A percentile compares a stretch with the other conserved stretches of the same genome.
These are phyloP conservation scores for Monosporascus sp. DNA, from an alignment of 2,329 filamentous ascomycete genomes.

Conservation along the genomic window DNA sequence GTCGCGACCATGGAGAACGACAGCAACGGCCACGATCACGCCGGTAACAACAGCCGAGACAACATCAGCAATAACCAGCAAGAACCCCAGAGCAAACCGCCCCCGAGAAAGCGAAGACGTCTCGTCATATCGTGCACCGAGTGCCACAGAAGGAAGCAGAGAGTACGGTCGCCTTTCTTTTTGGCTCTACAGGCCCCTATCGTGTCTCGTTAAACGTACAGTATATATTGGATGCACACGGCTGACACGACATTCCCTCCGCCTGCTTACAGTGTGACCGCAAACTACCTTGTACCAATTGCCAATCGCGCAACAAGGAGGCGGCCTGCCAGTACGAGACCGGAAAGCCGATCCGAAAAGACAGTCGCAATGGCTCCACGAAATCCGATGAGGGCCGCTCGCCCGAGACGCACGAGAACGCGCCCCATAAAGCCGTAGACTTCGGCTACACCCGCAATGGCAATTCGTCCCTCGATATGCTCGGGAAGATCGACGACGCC, in stretches of 20 bases:
- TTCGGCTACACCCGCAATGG: constrained; percentile 47
- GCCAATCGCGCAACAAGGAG: constrained; percentile 50
- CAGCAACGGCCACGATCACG: constrained; percentile 1
- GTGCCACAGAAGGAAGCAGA: constrained; percentile 59
- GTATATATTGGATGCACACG: not conserved
- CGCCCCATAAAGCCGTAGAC: constrained; percentile 38
- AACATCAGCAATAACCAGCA: constrained; percentile 3
- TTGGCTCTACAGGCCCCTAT: not conserved
- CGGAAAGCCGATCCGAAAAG: constrained; percentile 37
- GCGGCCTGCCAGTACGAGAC: constrained; percentile 53
- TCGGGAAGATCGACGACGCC: constrained; percentile 48
- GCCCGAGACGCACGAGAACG: constrained; percentile 23
- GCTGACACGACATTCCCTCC: constrained; percentile 6
- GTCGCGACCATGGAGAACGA: not conserved
- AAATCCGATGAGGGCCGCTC: constrained; percentile 12
- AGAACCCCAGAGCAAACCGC: constrained; percentile 23
- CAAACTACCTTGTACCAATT: constrained; percentile 54
- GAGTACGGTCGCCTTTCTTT: constrained; percentile 30
- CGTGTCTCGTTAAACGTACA: not conserved
- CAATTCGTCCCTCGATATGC: constrained; percentile 49
- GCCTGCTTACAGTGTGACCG: constrained; percentile 47
- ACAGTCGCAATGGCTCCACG: constrained; percentile 23
- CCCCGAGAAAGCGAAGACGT: constrained; percentile 51
- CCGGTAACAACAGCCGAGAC: not conserved
- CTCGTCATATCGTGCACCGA: constrained; percentile 59